Base-by-base conservation (phyloP, 106 monocot genomes). In the Dendrobium chrysotoxum region DNA sequence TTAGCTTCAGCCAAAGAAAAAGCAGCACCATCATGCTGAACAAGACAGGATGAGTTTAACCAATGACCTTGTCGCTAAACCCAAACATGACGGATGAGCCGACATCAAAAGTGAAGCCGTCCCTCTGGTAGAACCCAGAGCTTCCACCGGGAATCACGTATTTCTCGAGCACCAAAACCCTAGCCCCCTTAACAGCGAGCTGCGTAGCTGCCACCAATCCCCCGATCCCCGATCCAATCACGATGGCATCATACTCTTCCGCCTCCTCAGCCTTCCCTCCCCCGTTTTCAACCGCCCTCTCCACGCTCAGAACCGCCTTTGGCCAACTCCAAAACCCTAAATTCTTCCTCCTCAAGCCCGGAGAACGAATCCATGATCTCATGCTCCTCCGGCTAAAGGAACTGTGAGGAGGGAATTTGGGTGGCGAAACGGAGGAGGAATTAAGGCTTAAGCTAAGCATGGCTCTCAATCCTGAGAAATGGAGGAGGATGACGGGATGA, bases 61-160 rank as follows among this genome's bases (percentile, higher is more conserved):
- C 4, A 50, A 25, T 50, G 66, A 93, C 92, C 98, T 95, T 98
- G 75, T 98, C 94, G 75, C 95, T 87, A 80, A 98, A 98, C 2
- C 98, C 98, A 82, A 98, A 98, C 98, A 98, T 98, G 45, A 98
- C 98, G 26, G 98, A 98, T 1, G 98, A 98, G 2, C 98, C 98
- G 11, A 98, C 98, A 75, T 98, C 98, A 73, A 98, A 98, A 45
- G 92, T 95, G 84, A 90, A 92, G 9, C 98, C 98, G 9, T 95
- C 88, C 81, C 98, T 84, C 83, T 89, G 70, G 85, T 89, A 98
- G 79, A 80, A 92, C 5, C 98, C 98, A 3, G 98, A 95, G 84
- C 98, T 98, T 10, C 98, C 98, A 3, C 98, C 98, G 7, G 98
- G 98, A 40, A 98, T 98, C 66, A 98, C 77, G 55, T 98, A 98